Evolutionary conservation across 2,329 filamentous ascomycete genomes (phyloP).

Genomic region (Aspergillus piperis): DNA sequence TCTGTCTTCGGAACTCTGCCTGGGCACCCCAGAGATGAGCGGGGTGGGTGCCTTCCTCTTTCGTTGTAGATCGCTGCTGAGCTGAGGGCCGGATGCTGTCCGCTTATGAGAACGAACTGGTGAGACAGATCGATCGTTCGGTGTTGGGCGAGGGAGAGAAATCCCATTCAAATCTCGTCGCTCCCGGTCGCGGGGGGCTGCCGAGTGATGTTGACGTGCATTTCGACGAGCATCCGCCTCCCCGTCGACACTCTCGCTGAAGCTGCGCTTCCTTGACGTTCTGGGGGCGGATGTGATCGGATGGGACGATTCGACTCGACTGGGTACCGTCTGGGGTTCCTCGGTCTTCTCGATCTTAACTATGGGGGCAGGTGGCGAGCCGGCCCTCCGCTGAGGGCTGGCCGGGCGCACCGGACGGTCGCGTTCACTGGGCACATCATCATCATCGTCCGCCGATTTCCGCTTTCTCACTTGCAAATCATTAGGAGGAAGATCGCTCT

Average conservation of each 20-base stretch:
- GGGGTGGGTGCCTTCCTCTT: conserved; percentile 46
- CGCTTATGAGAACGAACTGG: conserved; percentile 41
- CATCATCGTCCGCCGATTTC: conserved; percentile 28
- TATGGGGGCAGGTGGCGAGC: conserved; percentile 30
- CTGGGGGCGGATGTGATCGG: conserved; percentile 17
- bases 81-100: conserved; percentile 38
- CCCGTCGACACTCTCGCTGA: conserved; percentile 38
- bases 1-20: conserved; percentile 50
- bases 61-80: conserved; percentile 22
- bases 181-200: conserved; percentile 25
- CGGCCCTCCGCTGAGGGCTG: conserved; percentile 29
- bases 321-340: conserved; percentile 29
- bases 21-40: conserved; percentile 41
- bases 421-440: conserved; percentile 26
- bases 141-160: conserved; percentile 31
- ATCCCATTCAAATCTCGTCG: conserved; percentile 31
- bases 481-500: conserved; percentile 25
- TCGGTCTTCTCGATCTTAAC: conserved; percentile 42
- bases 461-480: conserved; percentile 32
- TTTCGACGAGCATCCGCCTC: conserved; percentile 31
- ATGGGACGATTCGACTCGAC: conserved; percentile 20
- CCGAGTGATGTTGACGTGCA: conserved; percentile 22
- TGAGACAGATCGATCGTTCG: conserved; percentile 39
- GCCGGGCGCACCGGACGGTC: conserved; percentile 25
- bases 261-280: conserved; percentile 39